Percentiles rank a stretch among this genome's conserved stretches.
These are phyloP conservation scores for Aspergillus incahuasiensis DNA, from an alignment of 495 filamentous ascomycete genomes.

Conservation along the genomic window DNA sequence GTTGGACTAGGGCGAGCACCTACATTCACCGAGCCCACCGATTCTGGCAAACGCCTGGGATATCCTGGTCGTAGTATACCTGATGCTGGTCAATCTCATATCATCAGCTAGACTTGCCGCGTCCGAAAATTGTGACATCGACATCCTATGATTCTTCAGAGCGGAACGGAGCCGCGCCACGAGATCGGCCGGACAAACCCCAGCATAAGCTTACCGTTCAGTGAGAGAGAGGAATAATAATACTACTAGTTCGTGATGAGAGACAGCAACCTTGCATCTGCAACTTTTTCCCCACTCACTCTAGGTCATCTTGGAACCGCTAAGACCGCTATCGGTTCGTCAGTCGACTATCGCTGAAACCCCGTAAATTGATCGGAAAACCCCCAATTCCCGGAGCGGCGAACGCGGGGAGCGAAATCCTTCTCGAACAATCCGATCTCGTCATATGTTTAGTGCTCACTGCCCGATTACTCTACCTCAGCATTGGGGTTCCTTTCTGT, in stretches of 20 bases:
- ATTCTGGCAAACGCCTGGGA: background rate
- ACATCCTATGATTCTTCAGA: background rate
- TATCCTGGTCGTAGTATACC: background rate
- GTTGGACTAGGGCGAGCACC: background rate
- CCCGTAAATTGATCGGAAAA: background rate
- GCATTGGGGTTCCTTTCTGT: too few species aligned
- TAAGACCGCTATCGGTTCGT: background rate
- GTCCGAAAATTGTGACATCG: background rate
- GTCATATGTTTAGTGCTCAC: too few species aligned
- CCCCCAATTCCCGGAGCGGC: background rate
- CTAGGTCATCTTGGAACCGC: background rate
- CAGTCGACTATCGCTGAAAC: background rate
- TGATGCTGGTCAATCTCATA: background rate
- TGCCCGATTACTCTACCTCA: too few species aligned
- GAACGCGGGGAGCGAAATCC: background rate
- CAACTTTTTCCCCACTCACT: background rate
- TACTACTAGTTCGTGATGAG: background rate
- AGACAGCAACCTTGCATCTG: background rate
- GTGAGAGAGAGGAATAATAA: background rate
- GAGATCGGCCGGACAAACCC: constrained; percentile 3
- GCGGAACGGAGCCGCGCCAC: constrained; percentile 1
- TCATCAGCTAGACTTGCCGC: background rate
- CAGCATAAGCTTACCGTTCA: background rate
- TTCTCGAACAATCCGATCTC: background rate
- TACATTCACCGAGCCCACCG: background rate